Percentiles rank a stretch among this genome's conserved stretches.
phyloP scores from a whole-genome alignment of 331 rosid genomes.

The Phaseolus coccineus region DNA sequence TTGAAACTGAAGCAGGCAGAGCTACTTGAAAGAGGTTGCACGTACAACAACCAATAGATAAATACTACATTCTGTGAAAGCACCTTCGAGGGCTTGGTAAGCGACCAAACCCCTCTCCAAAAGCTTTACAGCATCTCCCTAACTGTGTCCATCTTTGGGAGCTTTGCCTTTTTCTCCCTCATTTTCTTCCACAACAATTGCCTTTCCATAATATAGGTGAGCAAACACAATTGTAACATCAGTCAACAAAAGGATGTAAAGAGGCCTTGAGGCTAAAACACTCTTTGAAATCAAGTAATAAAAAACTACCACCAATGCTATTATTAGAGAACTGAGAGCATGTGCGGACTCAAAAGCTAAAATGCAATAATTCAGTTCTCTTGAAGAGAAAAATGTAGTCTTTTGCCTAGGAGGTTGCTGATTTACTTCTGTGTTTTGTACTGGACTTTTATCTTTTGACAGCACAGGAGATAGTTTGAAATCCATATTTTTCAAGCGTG shows the following conservation, averaged over 20 bases:
- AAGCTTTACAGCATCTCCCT: constrained; percentile 79
- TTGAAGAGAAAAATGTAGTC: constrained; percentile 65
- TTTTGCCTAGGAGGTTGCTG: not conserved
- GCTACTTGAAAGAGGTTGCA: constrained; percentile 64
- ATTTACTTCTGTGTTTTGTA: constrained; percentile 15
- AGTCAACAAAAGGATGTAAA: constrained; percentile 68
- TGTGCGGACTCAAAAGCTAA: constrained; percentile 69
- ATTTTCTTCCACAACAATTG: constrained; percentile 41
- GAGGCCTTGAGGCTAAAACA: constrained; percentile 66
- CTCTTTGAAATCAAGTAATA: constrained; percentile 52
- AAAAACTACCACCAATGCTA: constrained; percentile 70
- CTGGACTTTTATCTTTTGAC: constrained; percentile 23
- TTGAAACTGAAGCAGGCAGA: not conserved
- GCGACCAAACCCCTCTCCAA: constrained; percentile 86
- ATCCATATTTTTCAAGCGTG: constrained; percentile 5
- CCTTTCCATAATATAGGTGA: constrained; percentile 51
- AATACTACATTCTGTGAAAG: constrained; percentile 79
- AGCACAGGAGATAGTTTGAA: constrained; percentile 24
- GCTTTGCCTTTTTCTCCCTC: constrained; percentile 45
- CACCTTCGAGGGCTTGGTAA: constrained; percentile 73
- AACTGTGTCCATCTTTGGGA: constrained; percentile 51
- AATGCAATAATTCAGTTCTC: constrained; percentile 62
- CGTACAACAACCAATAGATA: constrained; percentile 75
- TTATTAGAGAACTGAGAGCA: constrained; percentile 56
- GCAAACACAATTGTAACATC: constrained; percentile 67